Conservation (phyloP, 345 rosid species). For the Euphorbia lathyris region DNA sequence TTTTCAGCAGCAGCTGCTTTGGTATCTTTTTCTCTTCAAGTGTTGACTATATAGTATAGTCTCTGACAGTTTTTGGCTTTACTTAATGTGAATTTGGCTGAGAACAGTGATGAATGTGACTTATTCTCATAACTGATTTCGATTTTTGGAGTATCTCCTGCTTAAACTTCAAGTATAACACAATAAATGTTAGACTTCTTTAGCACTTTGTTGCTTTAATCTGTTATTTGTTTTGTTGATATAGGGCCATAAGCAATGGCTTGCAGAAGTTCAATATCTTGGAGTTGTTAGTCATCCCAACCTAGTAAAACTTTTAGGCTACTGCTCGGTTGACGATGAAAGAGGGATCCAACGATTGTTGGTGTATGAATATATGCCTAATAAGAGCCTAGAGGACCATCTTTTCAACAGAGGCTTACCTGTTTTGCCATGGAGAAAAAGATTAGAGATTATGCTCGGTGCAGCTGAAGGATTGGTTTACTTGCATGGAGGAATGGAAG, state of each 20-base stretch:
- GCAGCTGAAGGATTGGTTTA: constrained; percentile 87
- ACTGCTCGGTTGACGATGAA: constrained; percentile 59
- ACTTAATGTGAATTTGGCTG: too few species aligned
- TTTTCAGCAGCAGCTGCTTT: not conserved
- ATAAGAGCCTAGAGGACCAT: constrained; percentile 79
- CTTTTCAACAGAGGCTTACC: constrained; percentile 45
- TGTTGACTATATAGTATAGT: too few species aligned
- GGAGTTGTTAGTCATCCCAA: constrained; percentile 82
- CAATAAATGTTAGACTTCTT: too few species aligned
- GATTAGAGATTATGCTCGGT: constrained; percentile 81
- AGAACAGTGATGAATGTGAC: not conserved
- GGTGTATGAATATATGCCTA: constrained; percentile 80
- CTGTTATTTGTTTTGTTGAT: constrained; percentile 1
- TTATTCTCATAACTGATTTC: not conserved
- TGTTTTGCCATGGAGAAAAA: constrained; percentile 61
- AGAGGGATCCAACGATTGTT: constrained; percentile 62
- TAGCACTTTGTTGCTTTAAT: not conserved
- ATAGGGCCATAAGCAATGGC: constrained; percentile 92
- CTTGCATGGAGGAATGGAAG: constrained; percentile 66
- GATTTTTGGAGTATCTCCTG: not conserved
- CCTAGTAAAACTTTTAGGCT: constrained; percentile 81
- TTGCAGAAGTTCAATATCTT: constrained; percentile 85
- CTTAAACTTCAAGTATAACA: not conserved
- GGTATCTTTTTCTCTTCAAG: too few species aligned
- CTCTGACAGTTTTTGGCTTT: too few species aligned